A percentile compares a stretch with the other conserved stretches of the same genome.
Evolutionary conservation across 768 basidiomycete species (phyloP).

Genomic region (Xanthoconium stramineum): DNA sequence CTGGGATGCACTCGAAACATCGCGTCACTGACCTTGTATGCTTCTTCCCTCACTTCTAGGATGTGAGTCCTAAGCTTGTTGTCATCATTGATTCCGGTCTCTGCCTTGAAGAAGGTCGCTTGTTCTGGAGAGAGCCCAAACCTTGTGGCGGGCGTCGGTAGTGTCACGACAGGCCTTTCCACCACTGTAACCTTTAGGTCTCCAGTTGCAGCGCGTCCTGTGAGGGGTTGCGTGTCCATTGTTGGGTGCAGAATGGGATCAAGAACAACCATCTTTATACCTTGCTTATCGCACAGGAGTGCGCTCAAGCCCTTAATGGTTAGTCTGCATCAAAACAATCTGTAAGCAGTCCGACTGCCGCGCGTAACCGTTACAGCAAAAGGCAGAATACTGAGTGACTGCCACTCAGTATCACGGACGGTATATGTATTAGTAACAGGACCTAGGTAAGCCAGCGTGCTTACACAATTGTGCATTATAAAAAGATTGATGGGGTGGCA

Average conservation of each 20-base stretch:
- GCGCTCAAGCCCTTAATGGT: no score
- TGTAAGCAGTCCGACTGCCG: no score
- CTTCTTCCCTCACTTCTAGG: slow-evolving; percentile 27
- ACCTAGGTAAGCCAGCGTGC: no score
- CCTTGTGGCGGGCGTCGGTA: neutral
- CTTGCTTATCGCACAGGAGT: no score
- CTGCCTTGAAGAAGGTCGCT: slow-evolving; percentile 25
- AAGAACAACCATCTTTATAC: neutral
- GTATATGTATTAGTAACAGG: no score
- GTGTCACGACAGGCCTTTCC: neutral
- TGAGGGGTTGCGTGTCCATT: slow-evolving; percentile 1
- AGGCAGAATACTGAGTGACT: no score
- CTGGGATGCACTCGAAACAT: neutral
- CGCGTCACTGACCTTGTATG: slow-evolving; percentile 24
- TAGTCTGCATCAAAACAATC: no score
- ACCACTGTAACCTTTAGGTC: slow-evolving; percentile 3
- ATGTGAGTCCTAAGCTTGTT: slow-evolving; percentile 29
- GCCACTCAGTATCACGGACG: no score
- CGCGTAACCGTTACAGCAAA: no score
- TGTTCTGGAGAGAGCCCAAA: slow-evolving; percentile 14
- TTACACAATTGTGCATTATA: no score
- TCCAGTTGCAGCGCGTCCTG: slow-evolving; percentile 3
- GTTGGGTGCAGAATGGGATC: no score
- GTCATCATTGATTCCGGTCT: slow-evolving; percentile 30
- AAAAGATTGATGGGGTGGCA: no score